Evolutionary conservation across 2,329 filamentous ascomycete genomes (phyloP).

Genomic region (Fusarium caatingaense): DNA sequence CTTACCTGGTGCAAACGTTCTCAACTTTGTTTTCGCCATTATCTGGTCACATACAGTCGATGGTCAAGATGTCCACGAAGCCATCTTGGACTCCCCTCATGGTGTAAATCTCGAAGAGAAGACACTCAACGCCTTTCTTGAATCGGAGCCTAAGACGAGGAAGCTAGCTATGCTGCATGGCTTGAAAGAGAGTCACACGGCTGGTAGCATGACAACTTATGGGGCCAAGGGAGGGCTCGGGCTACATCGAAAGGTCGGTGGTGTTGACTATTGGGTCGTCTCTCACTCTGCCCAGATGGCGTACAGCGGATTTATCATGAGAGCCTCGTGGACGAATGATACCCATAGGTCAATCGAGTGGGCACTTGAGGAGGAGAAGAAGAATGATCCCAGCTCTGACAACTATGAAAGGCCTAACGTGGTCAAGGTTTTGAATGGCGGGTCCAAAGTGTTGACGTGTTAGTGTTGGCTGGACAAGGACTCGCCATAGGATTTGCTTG

Average conservation of each 20-base stretch:
- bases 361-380: constrained; percentile 36
- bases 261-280: constrained; percentile 38
- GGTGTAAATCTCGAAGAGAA: constrained; percentile 32
- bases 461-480: not conserved
- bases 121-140: constrained; percentile 35
- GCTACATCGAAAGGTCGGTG: constrained; percentile 37
- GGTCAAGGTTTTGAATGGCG: constrained; percentile 29
- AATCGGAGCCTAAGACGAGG: constrained; percentile 32
- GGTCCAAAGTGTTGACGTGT: constrained; percentile 22
- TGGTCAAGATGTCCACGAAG: constrained; percentile 33
- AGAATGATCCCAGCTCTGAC: not conserved
- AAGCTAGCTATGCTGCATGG: constrained; percentile 44
- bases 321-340: constrained; percentile 27
- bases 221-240: constrained; percentile 35
- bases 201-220: constrained; percentile 7
- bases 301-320: constrained; percentile 33
- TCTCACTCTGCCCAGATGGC: constrained; percentile 27
- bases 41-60: constrained; percentile 35
- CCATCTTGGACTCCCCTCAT: constrained; percentile 38
- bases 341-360: constrained; percentile 32
- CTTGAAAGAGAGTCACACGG: constrained; percentile 36
- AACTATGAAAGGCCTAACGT: constrained; percentile 9
- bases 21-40: constrained; percentile 40
- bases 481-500: not conserved
- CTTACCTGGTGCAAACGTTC: constrained; percentile 16